Conservation (phyloP, 2,329 filamentous ascomycete species). For the Alternaria infectoria region DNA sequence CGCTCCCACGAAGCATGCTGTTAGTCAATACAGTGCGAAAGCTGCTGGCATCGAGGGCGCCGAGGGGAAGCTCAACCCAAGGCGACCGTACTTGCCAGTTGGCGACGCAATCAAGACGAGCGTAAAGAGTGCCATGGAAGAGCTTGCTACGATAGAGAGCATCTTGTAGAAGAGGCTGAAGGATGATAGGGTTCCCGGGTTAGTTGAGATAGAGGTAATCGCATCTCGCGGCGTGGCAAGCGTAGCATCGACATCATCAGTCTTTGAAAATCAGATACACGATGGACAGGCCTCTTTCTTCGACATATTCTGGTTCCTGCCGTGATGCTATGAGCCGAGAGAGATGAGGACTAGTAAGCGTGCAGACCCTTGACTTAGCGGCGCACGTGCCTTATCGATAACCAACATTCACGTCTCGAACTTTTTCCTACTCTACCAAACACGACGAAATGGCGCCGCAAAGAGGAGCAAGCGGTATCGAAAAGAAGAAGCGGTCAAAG, state of each 20-base stretch:
- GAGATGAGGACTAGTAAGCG: background rate
- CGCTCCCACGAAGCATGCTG: slow-evolving; percentile 72
- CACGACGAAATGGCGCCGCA: slow-evolving; percentile 29
- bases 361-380: slow-evolving; percentile 9
- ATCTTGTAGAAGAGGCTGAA: background rate
- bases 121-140: slow-evolving; percentile 32
- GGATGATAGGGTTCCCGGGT: background rate
- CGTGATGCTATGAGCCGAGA: background rate
- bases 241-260: background rate
- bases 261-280: no score
- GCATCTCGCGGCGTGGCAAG: background rate
- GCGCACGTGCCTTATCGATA: slow-evolving; percentile 24
- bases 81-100: slow-evolving; percentile 38
- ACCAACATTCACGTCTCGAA: slow-evolving; percentile 27
- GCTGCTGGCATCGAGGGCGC: slow-evolving; percentile 55
- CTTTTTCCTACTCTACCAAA: slow-evolving; percentile 20
- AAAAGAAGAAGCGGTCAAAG: slow-evolving; percentile 35
- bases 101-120: slow-evolving; percentile 30
- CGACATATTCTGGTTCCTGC: background rate
- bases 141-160: slow-evolving; percentile 36
- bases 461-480: slow-evolving; percentile 20
- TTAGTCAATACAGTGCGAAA: slow-evolving; percentile 66
- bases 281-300: background rate
- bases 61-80: slow-evolving; percentile 36
- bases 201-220: background rate